A percentile compares a stretch with the other conserved stretches of the same genome.
Evolutionary conservation across 2,329 filamentous ascomycete species (phyloP).

Genomic region (Fusarium palustre): DNA sequence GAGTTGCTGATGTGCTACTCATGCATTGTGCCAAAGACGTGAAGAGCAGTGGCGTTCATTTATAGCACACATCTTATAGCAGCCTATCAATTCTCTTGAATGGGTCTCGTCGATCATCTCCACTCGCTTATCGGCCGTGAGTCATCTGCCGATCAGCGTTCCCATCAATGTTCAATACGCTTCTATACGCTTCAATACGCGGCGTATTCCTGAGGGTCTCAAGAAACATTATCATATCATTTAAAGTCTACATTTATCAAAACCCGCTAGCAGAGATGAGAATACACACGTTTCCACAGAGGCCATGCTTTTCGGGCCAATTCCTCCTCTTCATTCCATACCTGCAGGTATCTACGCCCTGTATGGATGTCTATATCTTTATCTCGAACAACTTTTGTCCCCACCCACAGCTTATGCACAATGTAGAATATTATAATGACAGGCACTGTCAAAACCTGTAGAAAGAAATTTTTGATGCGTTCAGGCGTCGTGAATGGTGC

Average conservation of each 20-base stretch:
- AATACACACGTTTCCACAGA: constrained; percentile 79
- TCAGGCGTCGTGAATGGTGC: constrained; percentile 41
- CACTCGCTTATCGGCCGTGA: constrained; percentile 17
- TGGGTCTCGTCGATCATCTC: neutral
- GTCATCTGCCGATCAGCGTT: neutral
- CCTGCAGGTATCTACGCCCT: constrained; percentile 83
- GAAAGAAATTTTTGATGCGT: constrained; percentile 74
- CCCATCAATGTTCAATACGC: neutral
- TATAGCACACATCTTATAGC: neutral
- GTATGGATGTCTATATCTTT: constrained; percentile 88
- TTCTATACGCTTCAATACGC: neutral
- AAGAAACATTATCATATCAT: neutral
- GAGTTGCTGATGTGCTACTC: fast-evolving
- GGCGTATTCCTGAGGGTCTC: neutral
- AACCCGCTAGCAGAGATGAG: constrained; percentile 73
- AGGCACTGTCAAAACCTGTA: constrained; percentile 75
- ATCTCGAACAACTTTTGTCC: constrained; percentile 73
- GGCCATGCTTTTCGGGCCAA: constrained; percentile 76
- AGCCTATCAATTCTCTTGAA: neutral
- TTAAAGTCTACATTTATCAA: neutral
- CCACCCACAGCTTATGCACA: constrained; percentile 78
- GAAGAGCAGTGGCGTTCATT: neutral
- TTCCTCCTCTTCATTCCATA: constrained; percentile 80
- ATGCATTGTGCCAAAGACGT: neutral
- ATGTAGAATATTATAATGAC: constrained; percentile 76